Evolutionary conservation across 1,284 basidiomycete species (phyloP).

Genomic region (Vanrija sp.): DNA sequence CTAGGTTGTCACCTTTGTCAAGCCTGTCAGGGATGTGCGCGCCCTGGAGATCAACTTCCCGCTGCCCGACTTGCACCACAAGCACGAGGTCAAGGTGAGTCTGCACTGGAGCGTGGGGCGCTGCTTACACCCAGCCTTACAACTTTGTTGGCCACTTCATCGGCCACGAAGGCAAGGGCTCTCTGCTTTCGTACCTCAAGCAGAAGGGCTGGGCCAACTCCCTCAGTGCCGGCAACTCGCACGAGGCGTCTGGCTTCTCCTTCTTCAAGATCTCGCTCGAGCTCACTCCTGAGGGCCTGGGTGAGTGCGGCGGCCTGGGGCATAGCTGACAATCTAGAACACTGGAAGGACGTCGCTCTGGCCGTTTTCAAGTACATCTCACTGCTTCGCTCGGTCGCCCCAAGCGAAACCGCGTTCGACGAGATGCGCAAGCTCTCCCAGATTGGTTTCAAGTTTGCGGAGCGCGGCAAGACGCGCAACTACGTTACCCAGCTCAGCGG

Average conservation of each 20-base stretch:
- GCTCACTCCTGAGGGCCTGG: constrained; percentile 80
- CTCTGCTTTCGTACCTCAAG: constrained; percentile 87
- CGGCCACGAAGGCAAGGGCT: constrained; percentile 95
- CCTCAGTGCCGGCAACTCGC: constrained; percentile 69
- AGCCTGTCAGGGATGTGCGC: constrained; percentile 88
- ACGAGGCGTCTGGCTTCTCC: constrained; percentile 68
- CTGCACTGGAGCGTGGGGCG: not conserved
- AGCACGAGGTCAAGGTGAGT: constrained; percentile 66
- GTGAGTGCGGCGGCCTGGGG: constrained; percentile 53
- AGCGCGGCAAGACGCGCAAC: constrained; percentile 71
- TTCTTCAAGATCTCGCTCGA: constrained; percentile 82
- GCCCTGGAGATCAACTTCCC: constrained; percentile 85
- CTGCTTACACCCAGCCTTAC: constrained; percentile 58
- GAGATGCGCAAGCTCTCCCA: constrained; percentile 72
- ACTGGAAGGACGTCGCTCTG: constrained; percentile 70
- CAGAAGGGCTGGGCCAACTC: constrained; percentile 84
- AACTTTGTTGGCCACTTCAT: constrained; percentile 80
- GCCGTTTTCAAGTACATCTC: constrained; percentile 83
- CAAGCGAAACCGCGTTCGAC: constrained; percentile 70
- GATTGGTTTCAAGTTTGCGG: constrained; percentile 82
- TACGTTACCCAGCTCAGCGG: constrained; percentile 77
- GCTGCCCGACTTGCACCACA: constrained; percentile 72
- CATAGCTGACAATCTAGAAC: constrained; percentile 51
- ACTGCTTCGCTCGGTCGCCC: constrained; percentile 64
- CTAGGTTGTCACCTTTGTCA: constrained; percentile 76